Conservation (phyloP, 2,329 filamentous ascomycete genomes). For the Paraconiothyrium brasiliense region DNA sequence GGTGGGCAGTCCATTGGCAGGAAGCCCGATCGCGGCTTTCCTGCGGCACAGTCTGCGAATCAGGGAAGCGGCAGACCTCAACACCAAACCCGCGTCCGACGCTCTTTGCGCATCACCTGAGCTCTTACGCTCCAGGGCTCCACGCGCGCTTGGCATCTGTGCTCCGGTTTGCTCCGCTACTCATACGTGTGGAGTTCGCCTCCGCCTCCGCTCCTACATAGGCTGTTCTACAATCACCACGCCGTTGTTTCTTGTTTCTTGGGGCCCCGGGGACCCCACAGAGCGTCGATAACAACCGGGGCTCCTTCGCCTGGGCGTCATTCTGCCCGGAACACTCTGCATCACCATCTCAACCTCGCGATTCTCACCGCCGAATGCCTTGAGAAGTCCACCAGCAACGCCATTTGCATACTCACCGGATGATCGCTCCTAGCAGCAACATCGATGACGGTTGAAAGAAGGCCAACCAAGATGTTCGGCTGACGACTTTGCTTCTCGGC, state of each 20-base stretch:
- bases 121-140: neutral
- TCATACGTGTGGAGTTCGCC: neutral
- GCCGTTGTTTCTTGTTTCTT: conserved; percentile 5
- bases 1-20: neutral
- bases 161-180: neutral
- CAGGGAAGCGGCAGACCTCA: conserved; percentile 1
- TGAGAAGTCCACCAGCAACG: neutral
- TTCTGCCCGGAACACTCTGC: neutral
- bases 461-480: conserved; percentile 41
- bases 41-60: conserved; percentile 3
- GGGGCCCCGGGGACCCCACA: neutral
- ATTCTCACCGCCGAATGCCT: neutral
- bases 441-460: conserved; percentile 41
- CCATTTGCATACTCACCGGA: neutral
- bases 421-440: neutral
- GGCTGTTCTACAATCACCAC: neutral
- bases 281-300: neutral
- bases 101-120: conserved; percentile 6
- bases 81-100: conserved; percentile 11
- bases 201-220: conserved; percentile 1
- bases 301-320: neutral
- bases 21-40: neutral
- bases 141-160: neutral
- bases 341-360: neutral
- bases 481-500: conserved; percentile 35